Conservation (phyloP, 305 asterid species). For the Fraxinus nigra region DNA sequence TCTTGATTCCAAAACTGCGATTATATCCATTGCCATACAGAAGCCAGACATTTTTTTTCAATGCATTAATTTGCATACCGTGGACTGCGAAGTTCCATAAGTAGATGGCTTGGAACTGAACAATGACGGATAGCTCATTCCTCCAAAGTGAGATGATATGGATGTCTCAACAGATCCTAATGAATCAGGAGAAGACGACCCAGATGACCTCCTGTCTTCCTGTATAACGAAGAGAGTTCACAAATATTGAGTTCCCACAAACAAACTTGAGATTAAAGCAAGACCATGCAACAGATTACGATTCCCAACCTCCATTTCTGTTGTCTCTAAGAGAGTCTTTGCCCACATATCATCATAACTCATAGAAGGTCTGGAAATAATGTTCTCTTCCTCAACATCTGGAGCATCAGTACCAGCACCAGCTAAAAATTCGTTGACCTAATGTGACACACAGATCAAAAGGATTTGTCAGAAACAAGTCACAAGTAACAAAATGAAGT, state of each 20-base stretch:
- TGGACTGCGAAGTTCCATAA: constrained; percentile 59
- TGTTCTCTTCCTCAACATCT: constrained; percentile 95
- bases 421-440: constrained; percentile 97
- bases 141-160: constrained; percentile 93
- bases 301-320: constrained; percentile 71
- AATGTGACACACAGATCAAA: constrained; percentile 15
- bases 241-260: background rate
- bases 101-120: constrained; percentile 91
- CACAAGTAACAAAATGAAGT: constrained; percentile 14
- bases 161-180: constrained; percentile 95
- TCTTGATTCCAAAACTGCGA: background rate
- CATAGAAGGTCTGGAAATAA: constrained; percentile 85
- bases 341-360: constrained; percentile 99
- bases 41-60: constrained; percentile 5
- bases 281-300: constrained; percentile 22
- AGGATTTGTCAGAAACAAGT: constrained; percentile 9
- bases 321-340: constrained; percentile 86
- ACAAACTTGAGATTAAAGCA: constrained; percentile 8
- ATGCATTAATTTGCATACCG: constrained; percentile 42
- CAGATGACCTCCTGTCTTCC: constrained; percentile 92
- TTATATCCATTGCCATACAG: constrained; percentile 1
- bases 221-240: constrained; percentile 32
- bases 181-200: constrained; percentile 97
- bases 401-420: constrained; percentile 99
- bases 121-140: constrained; percentile 95